These are phyloP conservation scores for Volvox reticuliferus DNA, from an alignment of 139 green algal genomes.

Conservation along the genomic window DNA sequence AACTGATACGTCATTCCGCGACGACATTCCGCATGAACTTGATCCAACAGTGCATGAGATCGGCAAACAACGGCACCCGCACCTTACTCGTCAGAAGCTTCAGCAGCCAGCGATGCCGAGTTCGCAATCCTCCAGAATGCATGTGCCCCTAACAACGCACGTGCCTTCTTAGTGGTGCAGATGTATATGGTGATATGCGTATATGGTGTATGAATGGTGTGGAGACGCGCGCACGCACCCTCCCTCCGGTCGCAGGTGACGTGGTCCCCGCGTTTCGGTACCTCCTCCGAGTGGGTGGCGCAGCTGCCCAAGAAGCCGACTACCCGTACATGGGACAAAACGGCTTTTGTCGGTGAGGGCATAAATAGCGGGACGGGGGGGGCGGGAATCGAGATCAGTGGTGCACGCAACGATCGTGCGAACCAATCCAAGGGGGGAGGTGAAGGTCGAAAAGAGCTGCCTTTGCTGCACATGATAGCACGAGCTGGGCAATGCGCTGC, in stretches of 20 bases:
- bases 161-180: not conserved
- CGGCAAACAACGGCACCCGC: no score
- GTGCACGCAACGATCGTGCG: not conserved
- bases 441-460: not conserved
- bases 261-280: conserved; percentile 56
- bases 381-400: not conserved
- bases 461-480: not conserved
- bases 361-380: not conserved
- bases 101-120: not conserved
- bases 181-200: not conserved
- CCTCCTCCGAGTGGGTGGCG: conserved; percentile 49
- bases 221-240: not conserved
- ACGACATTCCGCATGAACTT: no score
- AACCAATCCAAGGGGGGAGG: not conserved
- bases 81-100: not conserved
- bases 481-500: no score
- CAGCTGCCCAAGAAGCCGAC: conserved; percentile 51
- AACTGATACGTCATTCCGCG: no score
- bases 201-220: no score
- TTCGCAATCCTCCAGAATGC: not conserved
- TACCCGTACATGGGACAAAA: conserved; percentile 73
- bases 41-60: no score
- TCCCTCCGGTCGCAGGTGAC: conserved; percentile 16
- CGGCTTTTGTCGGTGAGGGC: conserved; percentile 51
- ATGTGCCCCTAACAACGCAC: not conserved